Evolutionary conservation across 2,329 filamentous ascomycete species (phyloP), one percentile per base, ranked within the genome.

Genomic region (Fusarium sulawesiense): DNA sequence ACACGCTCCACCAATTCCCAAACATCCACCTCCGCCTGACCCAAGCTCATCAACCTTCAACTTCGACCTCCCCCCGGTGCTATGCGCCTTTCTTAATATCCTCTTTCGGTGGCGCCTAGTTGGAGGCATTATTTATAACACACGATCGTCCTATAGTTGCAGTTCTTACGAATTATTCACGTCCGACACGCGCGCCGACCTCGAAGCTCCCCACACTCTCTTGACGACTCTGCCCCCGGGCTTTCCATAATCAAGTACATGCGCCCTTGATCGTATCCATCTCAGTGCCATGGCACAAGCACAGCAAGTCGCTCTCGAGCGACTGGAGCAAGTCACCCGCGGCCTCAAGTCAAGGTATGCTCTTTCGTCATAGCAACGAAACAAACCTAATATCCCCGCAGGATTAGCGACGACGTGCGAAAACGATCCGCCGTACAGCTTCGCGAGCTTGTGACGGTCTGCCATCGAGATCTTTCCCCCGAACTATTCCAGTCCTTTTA

Each of bases 401-500:
- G 80, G 25, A 69, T 67, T 21, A 74, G 74, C 64, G 87, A 89
- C 69, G 84, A 88, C 72, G 78, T 82, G 47, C 81, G 85, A 62
- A 85, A 85, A 73, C 82, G 86, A 72, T 83, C 85, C 20, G 87
- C 87, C 40, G 77, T 81, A 46, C 83, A 87, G 77, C 81, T 89
- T 56, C 82, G 85, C 66, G 86, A 89, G 58, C 80, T 89, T 46
- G 86, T 89, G 18, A 81, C 80, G 12, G 78, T 85, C 14, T 87
- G 85, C 69, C 85, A 88, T 69, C 82, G 87, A 83, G 96, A 98
- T 81, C 88, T 96, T 77, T 88, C 89, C 25, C 87, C 92, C 56
- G 93, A 96, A 77, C 90, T 91, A 69, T 98, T 98, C 81, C 80
- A 82, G 44, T 70, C 78, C 40, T 88, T 89, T 71, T 89, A 88